Percentiles rank a stretch among this genome's conserved stretches.
Evolutionary conservation across 2,329 filamentous ascomycete genomes (phyloP).

Genomic region (Fusarium mangiferae): DNA sequence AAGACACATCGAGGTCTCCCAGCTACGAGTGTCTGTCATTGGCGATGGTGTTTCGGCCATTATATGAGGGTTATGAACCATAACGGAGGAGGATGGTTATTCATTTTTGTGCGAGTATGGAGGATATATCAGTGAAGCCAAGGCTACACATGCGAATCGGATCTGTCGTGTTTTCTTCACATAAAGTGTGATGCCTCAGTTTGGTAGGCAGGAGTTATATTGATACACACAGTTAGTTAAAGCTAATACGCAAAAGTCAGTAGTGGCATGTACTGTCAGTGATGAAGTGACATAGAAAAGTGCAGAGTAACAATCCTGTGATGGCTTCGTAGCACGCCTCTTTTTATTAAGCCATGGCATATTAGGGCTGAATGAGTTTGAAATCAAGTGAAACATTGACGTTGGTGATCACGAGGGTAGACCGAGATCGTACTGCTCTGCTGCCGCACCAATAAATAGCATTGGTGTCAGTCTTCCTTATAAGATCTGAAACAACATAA

Average conservation of each 20-base stretch:
- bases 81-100: neutral
- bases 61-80: neutral
- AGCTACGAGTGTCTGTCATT: neutral
- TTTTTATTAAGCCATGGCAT: neutral
- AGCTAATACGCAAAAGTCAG: neutral
- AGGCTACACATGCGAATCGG: neutral
- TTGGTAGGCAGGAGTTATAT: neutral
- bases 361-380: neutral
- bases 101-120: neutral
- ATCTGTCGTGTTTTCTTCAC: neutral
- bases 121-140: neutral
- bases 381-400: neutral
- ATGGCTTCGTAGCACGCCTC: conserved; percentile 6
- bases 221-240: neutral
- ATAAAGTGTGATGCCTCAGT: neutral
- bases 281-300: neutral
- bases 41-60: neutral
- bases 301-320: neutral
- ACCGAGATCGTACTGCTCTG: neutral
- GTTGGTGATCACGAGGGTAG: neutral
- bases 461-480: neutral
- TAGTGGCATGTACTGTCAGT: neutral
- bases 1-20: neutral
- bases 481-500: neutral
- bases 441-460: neutral